phyloP scores from a whole-genome alignment of 805 yeast species.

The Starmerella bombicola region DNA sequence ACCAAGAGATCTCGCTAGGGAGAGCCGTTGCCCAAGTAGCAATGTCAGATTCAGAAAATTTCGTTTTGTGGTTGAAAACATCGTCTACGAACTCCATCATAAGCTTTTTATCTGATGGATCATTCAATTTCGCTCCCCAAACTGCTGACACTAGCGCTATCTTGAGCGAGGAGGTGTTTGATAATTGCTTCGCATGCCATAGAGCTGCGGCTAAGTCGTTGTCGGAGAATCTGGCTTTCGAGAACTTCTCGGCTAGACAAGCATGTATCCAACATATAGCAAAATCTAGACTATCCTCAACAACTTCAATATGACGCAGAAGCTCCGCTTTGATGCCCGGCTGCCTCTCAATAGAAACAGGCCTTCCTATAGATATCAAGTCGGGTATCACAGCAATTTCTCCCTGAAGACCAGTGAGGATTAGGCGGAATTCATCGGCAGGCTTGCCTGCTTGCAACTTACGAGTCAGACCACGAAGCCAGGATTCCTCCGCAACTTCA shows the following conservation, averaged over 20 bases:
- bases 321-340: slow-evolving; percentile 33
- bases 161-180: slow-evolving; percentile 25
- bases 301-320: neutral
- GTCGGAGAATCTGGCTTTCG: neutral
- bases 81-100: slow-evolving; percentile 17
- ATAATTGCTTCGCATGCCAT: slow-evolving; percentile 7
- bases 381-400: slow-evolving; percentile 42
- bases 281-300: neutral
- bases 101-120: slow-evolving; percentile 15
- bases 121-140: slow-evolving; percentile 42
- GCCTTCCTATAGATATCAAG: slow-evolving; percentile 42
- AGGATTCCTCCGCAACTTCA: slow-evolving; percentile 48
- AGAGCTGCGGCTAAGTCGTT: slow-evolving; percentile 7
- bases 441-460: slow-evolving; percentile 28
- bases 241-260: slow-evolving; percentile 7
- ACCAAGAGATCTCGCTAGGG: slow-evolving; percentile 7
- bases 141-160: slow-evolving; percentile 41
- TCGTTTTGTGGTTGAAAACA: neutral
- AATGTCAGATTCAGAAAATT: neutral
- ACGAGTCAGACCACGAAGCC: slow-evolving; percentile 45
- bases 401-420: slow-evolving; percentile 49
- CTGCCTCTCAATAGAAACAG: slow-evolving; percentile 48
- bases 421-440: slow-evolving; percentile 38
- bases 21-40: slow-evolving; percentile 2
- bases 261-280: slow-evolving; percentile 13